Conservation (phyloP, 1,284 basidiomycete species). For the Agroathelia rolfsii region DNA sequence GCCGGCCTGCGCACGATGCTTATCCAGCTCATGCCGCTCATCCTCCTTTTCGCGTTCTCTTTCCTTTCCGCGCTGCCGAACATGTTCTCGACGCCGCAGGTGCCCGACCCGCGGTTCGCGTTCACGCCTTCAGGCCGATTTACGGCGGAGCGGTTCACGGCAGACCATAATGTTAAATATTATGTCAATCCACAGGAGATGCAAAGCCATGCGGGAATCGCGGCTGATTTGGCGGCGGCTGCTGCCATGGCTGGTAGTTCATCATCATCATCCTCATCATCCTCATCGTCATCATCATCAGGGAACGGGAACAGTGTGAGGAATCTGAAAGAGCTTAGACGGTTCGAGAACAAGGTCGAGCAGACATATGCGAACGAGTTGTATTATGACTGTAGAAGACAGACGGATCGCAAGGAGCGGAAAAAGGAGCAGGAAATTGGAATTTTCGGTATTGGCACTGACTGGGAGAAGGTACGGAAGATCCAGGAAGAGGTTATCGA, state of each 20-base stretch:
- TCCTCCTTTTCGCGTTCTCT: constrained; percentile 79
- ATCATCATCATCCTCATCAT: no score
- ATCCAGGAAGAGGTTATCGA: constrained; percentile 58
- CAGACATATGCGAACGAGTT: constrained; percentile 60
- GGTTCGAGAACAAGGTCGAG: constrained; percentile 67
- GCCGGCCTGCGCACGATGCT: constrained; percentile 48
- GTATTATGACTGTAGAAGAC: constrained; percentile 60
- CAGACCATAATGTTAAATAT: constrained; percentile 66
- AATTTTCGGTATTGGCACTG: constrained; percentile 80
- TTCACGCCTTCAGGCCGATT: constrained; percentile 56
- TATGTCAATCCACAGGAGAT: constrained; percentile 82
- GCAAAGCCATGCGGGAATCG: constrained; percentile 65
- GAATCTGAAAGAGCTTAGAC: constrained; percentile 23
- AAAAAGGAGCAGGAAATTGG: constrained; percentile 71
- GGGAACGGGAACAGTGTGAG: constrained; percentile 23
- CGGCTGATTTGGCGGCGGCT: constrained; percentile 52
- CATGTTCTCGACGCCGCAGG: constrained; percentile 54
- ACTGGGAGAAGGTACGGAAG: constrained; percentile 74
- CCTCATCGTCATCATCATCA: constrained; percentile 21
- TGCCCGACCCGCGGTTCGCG: constrained; percentile 75
- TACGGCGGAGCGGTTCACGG: constrained; percentile 58
- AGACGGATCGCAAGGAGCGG: constrained; percentile 52
- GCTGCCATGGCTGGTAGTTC: constrained; percentile 29
- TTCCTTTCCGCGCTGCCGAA: constrained; percentile 78
- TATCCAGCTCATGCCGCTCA: constrained; percentile 79